A percentile compares a stretch with the other conserved stretches of the same genome.
Conservation (phyloP, 768 basidiomycete species). For the Coprinellus aureogranulatus region DNA sequence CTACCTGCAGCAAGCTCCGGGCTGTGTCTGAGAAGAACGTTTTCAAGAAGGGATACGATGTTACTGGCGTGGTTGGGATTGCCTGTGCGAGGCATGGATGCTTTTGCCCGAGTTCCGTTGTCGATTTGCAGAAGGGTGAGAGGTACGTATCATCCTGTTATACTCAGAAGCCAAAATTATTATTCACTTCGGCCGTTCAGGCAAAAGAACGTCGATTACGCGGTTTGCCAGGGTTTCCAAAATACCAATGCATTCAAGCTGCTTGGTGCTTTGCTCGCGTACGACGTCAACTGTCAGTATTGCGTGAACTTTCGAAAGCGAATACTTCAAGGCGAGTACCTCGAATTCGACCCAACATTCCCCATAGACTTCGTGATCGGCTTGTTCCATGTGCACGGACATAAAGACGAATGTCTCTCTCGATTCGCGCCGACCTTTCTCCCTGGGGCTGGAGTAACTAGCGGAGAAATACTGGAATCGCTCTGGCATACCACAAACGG, state of each 20-base stretch:
- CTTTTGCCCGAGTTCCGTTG: neutral
- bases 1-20: neutral
- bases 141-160: neutral
- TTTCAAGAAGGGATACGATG: neutral
- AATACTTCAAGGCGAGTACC: neutral
- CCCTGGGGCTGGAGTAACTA: neutral
- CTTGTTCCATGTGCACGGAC: constrained; percentile 17
- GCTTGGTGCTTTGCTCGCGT: neutral
- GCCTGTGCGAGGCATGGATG: neutral
- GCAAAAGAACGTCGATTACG: neutral
- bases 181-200: neutral
- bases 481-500: constrained; percentile 16
- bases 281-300: neutral
- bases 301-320: neutral
- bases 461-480: constrained; percentile 18
- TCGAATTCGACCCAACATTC: neutral
- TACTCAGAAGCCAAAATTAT: neutral
- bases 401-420: neutral
- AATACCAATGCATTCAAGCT: neutral
- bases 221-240: neutral
- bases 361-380: neutral
- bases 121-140: neutral
- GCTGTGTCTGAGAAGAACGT: neutral
- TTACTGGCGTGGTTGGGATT: neutral
- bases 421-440: neutral